Base-by-base conservation (phyloP, 2,329 filamentous ascomycete genomes). In the Rutstroemia sp. region DNA sequence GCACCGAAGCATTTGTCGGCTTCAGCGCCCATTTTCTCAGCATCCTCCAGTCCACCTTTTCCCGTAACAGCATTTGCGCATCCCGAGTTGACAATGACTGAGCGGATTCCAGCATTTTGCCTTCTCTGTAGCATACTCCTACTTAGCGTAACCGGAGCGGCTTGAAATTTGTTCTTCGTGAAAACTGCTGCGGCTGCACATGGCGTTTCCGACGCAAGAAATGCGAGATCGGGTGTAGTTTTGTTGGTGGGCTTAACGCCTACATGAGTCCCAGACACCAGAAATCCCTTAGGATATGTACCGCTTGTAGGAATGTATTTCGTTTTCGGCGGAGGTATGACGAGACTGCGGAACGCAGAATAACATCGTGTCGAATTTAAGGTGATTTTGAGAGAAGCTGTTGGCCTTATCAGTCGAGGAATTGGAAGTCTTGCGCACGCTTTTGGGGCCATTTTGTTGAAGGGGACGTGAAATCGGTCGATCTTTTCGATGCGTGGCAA, bases 61-160 rank as follows among this genome's bases (percentile, higher is more conserved):
- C 94, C 94, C 4, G 94, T 99, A 38, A 99, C 94, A 10, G 94
- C 94, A 75, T 99, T 99, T 58, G 94, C 94, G 68, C 92, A 96
- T 57, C 94, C 94, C 12, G 92, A 95, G 73, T 99, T 99, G 73
- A 96, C 84, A 54, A 99, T 81, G 25, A 99, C 85, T 53, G 88
- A 88, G 59, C 86, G 81, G 56, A 97, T 80, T 1, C 87, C 89
- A 12, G 79, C 71, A 57, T 89, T 88, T 48, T 78, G 75, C 63
- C 83, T 82, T 62, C 77, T 77, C 69, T 83, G 78, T 38, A 96
- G 75, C 58, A 92, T 82, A 57, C 86, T 78, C 61, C 84, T 80
- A 71, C 88, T 92, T 59, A 95, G 88, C 30, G 89, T 90, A 46
- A 99, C 92, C 5, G 94, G 94, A 10, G 94, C 94, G 17, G 94